A percentile compares a stretch with the other conserved stretches of the same genome.
Evolutionary conservation across 306 rosid species (phyloP).

Genomic region (Hippophae gyantsensis): DNA sequence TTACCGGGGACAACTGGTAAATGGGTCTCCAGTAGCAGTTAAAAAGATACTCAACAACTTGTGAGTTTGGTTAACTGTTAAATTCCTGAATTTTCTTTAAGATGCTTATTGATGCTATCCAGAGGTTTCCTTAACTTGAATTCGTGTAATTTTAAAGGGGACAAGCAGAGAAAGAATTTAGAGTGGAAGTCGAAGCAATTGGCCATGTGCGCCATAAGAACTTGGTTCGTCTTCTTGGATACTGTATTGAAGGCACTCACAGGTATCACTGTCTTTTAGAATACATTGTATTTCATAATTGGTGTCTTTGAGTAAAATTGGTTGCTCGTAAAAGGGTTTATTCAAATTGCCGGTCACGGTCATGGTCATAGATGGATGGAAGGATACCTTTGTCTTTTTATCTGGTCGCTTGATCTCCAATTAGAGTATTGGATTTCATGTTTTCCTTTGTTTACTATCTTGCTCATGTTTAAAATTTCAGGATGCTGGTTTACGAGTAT

Average conservation of each 20-base stretch:
- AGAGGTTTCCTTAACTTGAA: constrained; percentile 13
- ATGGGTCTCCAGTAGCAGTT: constrained; percentile 87
- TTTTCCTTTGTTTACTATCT: neutral
- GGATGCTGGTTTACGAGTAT: constrained; percentile 84
- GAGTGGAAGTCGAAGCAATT: constrained; percentile 94
- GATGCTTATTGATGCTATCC: constrained; percentile 13
- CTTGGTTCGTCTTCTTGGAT: constrained; percentile 91
- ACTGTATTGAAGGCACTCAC: constrained; percentile 80
- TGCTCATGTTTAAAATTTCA: constrained; percentile 26
- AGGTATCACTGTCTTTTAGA: constrained; percentile 38
- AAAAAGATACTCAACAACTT: constrained; percentile 87
- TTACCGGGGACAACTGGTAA: constrained; percentile 63
- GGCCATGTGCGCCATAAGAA: constrained; percentile 96
- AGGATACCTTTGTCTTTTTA: neutral
- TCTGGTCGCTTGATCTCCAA: constrained; percentile 6
- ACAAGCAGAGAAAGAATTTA: constrained; percentile 91
- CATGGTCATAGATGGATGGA: neutral
- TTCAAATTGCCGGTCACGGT: neutral
- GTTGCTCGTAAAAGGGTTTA: neutral
- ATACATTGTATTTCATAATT: neutral
- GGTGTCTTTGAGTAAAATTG: constrained; percentile 6
- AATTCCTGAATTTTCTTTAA: constrained; percentile 6
- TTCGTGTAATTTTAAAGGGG: constrained; percentile 43
- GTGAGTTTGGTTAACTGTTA: constrained; percentile 41
- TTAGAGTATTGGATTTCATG: too few species aligned